Percentiles rank a stretch among this genome's conserved stretches.
These are phyloP conservation scores for Jimgerdemannia flammicorona DNA, from an alignment of 192 early-diverging fungal species.

Conservation along the genomic window DNA sequence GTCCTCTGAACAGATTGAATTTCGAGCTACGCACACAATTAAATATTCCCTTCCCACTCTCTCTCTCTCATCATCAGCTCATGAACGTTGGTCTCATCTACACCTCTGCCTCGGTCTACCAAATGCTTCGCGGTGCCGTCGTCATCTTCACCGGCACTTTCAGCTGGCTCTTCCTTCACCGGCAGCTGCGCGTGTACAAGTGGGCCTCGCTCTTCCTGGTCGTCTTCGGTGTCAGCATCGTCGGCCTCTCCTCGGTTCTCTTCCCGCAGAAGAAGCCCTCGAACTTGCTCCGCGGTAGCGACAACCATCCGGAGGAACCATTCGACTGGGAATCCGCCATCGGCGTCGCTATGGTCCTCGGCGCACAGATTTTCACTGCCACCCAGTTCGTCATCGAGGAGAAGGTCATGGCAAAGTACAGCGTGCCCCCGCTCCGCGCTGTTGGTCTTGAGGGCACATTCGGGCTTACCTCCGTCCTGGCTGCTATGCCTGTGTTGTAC, in stretches of 20 bases:
- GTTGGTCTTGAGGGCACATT: constrained; percentile 94
- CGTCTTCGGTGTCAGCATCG: constrained; percentile 83
- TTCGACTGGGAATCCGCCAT: constrained; percentile 54
- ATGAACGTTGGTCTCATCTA: constrained; percentile 99
- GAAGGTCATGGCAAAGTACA: constrained; percentile 79
- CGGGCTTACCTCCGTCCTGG: constrained; percentile 69
- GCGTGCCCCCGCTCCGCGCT: constrained; percentile 80
- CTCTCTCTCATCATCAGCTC: constrained; percentile 37
- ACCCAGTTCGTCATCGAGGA: constrained; percentile 97
- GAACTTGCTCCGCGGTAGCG: constrained; percentile 14
- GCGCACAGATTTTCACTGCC: constrained; percentile 92
- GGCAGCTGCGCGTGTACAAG: constrained; percentile 72
- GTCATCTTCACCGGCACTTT: constrained; percentile 94
- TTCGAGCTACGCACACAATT: not conserved
- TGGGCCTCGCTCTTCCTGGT: constrained; percentile 82
- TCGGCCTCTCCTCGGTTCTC: constrained; percentile 65
- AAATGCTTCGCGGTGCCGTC: constrained; percentile 95
- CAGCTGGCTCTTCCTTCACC: constrained; percentile 79
- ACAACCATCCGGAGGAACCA: constrained; percentile 22
- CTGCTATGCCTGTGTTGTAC: constrained; percentile 75
- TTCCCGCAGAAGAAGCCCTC: constrained; percentile 22
- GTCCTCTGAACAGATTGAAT: not conserved
- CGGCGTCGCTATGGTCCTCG: constrained; percentile 81
- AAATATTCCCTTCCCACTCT: not conserved
- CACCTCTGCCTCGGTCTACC: constrained; percentile 86